Base-by-base conservation (phyloP, 805 yeast genomes). In the Metschnikowia gelsemii region DNA sequence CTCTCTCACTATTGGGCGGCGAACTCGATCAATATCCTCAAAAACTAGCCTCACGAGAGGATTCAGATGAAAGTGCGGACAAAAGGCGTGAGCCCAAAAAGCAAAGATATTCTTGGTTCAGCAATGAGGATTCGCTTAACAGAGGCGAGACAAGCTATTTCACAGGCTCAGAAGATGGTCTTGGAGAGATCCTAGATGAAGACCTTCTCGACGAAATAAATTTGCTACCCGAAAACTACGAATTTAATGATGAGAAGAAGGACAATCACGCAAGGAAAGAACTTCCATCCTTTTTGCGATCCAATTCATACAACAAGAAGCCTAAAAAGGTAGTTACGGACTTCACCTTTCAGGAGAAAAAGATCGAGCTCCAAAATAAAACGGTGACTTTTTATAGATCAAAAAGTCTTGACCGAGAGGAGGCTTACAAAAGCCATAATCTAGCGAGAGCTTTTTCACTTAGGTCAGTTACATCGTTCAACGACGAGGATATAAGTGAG, bases 321-420 rank as follows among this genome's bases (percentile, higher is more conserved):
- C 74, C 75, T 2, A 44, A 51, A 37, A 61, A 60, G 43, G 45
- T 54, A n/a, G 40, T 56, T 16, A 31, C 51, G 33, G 63, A 62
- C 20, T 49, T 47, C 40, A 55, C 43, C 22, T 53, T 37, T 32
- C 57, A 49, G 22, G 49, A 61, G 3, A 67, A 63, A 42, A 68
- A 64, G 41, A 67, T 70, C 14, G 65, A 67, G 40, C 63, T 71
- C 2, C 32, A 49, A 7, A 61, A 58, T 37, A 70, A 64, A 40
- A 69, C 74, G 0, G 73, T 70, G n/a, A 70, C 75, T 2, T 67
- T 66, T 33, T 70, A 66, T 50, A 51, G 65, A 30, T 58, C 59
- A 18, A 60, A 53, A 35, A 55, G 61, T 24, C 35, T 32, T 3
- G 45, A 36, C 18, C 24, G 21, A 11, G 36, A 50, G 1, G 56